Base-by-base conservation (phyloP, 192 early-diverging fungal species). In the Chytriomyces sp. region DNA sequence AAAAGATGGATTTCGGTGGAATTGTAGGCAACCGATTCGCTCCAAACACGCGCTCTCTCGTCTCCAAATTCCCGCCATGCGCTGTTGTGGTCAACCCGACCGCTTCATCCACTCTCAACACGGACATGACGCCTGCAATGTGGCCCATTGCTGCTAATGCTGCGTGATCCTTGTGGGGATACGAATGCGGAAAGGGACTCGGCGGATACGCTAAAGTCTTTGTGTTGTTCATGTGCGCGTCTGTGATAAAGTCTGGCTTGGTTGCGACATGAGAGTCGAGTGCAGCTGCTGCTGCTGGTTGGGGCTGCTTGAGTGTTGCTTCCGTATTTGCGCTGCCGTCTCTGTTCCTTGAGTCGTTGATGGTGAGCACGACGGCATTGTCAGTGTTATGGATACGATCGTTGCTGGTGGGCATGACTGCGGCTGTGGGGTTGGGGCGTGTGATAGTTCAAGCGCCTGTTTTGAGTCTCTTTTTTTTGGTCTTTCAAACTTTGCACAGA, bases 81-180 rank as follows among this genome's bases (percentile, higher is more conserved):
- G 2, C 8, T 5, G 23, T 13, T 7, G n/a, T n/a, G n/a, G n/a
- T n/a, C n/a, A 78, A 26, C 18, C 77, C 77, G 4, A 8, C 44
- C 45, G 60, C 62, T 20, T 69, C 68, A 46, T 24, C 60, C 7
- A 72, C 69, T 7, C 47, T 10, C 16, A 78, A 62, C 13, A 11
- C 60, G 9, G 57, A 11, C n/a, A 78, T 44, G 35, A 78, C 28
- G 5, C 64, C 77, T 7, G 24, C 16, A 7, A 61, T 61, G 26
- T 49, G 45, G 35, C 77, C 77, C 45, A 71, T 11, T 28, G 75
- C 44, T 6, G 64, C 79, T 23, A 87, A 79, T 35, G 59, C 13
- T 16, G 72, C 67, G 60, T 83, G 84, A 69, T 71, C 76, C 65
- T 88, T 88, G 65, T 46, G 86, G 86, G 59, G 85, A 77, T 50